phyloP scores from a whole-genome alignment of 2,329 filamentous ascomycete genomes.

The Emmonsia crescens region DNA sequence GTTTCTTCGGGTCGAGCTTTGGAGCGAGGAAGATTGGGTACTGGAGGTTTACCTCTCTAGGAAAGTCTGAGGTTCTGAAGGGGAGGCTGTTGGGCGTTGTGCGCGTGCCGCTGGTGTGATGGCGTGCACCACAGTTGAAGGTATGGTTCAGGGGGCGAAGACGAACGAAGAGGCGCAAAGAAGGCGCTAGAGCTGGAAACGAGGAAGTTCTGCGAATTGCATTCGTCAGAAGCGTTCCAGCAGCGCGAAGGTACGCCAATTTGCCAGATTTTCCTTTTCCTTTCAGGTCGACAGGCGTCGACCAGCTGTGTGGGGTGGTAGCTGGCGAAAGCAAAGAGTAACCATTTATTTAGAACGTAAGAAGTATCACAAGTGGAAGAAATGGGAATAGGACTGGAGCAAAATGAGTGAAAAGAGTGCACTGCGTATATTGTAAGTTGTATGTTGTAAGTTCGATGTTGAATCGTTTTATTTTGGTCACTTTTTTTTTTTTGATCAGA shows the following conservation, averaged over 20 bases:
- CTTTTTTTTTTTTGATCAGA: neutral
- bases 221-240: constrained; percentile 6
- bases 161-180: neutral
- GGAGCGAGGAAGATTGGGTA: neutral
- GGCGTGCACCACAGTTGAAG: neutral
- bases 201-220: constrained; percentile 1
- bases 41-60: neutral
- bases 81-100: neutral
- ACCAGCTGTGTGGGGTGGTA: neutral
- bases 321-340: neutral
- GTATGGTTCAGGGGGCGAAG: neutral
- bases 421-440: too few relatives aligned
- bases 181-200: neutral
- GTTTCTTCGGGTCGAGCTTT: neutral
- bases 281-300: neutral
- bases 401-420: neutral
- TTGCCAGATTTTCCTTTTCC: neutral
- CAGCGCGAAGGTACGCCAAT: constrained; percentile 3
- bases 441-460: too few relatives aligned
- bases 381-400: neutral
- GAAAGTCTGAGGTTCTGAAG: neutral
- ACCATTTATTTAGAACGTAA: neutral
- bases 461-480: neutral
- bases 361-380: neutral
- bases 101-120: neutral